Percentiles rank a stretch among this genome's conserved stretches.
These are phyloP conservation scores for Sordariomycetes sp. DNA, from an alignment of 2,329 filamentous ascomycete species.

Conservation along the genomic window DNA sequence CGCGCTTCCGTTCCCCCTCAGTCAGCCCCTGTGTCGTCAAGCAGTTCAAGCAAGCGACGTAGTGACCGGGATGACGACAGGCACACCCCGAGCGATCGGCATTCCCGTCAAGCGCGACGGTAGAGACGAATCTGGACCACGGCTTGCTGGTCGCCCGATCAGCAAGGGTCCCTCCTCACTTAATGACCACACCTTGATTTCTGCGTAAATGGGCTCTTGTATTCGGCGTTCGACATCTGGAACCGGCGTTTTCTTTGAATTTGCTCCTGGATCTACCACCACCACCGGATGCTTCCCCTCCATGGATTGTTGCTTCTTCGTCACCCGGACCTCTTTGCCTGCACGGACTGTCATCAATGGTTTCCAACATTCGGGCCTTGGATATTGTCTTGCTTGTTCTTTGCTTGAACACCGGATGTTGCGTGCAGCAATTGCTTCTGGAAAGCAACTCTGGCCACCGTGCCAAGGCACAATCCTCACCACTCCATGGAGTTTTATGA, in stretches of 20 bases:
- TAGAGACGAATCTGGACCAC: slow-evolving; percentile 10
- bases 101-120: slow-evolving; percentile 28
- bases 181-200: slow-evolving; percentile 19
- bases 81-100: slow-evolving; percentile 23
- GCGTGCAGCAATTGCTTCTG: too few relatives aligned
- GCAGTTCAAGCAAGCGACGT: slow-evolving; percentile 24
- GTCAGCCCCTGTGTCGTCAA: slow-evolving; percentile 18
- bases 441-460: too few relatives aligned
- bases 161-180: slow-evolving; percentile 11
- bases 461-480: too few relatives aligned
- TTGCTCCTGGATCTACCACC: not conserved
- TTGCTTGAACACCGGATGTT: too few relatives aligned
- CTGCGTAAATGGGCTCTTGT: slow-evolving; percentile 2
- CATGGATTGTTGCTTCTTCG: too few relatives aligned
- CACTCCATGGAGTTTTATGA: not conserved
- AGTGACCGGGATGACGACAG: slow-evolving; percentile 32
- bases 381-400: too few relatives aligned
- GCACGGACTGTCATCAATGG: too few relatives aligned
- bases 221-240: slow-evolving; percentile 3
- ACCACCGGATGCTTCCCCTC: too few relatives aligned
- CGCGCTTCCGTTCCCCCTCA: slow-evolving; percentile 27
- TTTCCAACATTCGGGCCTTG: too few relatives aligned
- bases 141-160: slow-evolving; percentile 1
- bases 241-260: slow-evolving; percentile 2
- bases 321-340: too few relatives aligned